Conservation (phyloP, 2,329 filamentous ascomycete species). For the Aspergillus ustus region DNA sequence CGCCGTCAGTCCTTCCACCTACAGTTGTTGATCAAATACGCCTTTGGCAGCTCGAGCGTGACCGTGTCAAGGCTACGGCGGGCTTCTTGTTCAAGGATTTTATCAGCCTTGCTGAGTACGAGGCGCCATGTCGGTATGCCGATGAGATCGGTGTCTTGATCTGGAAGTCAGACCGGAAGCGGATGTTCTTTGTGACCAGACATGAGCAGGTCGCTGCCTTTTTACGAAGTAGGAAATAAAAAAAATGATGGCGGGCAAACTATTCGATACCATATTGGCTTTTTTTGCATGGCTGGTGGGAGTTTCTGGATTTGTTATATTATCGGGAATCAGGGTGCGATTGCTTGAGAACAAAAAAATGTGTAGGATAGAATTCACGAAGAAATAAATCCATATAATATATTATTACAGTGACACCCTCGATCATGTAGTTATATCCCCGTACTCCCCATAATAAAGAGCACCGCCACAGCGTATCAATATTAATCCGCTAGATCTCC, state of each 20-base stretch:
- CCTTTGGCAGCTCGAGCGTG: conserved; percentile 96
- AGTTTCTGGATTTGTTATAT: conserved; percentile 3
- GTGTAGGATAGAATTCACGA: neutral
- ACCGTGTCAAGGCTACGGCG: conserved; percentile 81
- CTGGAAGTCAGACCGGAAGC: conserved; percentile 79
- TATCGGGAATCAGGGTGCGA: neutral
- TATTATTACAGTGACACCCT: neutral
- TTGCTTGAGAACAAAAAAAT: neutral
- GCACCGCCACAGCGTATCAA: conserved; percentile 40
- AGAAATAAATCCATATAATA: neutral
- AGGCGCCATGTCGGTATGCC: conserved; percentile 64
- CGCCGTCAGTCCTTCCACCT: conserved; percentile 76
- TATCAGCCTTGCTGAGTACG: conserved; percentile 68
- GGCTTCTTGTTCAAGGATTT: conserved; percentile 94
- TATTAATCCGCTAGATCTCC: conserved; percentile 31
- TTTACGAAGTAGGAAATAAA: conserved; percentile 64
- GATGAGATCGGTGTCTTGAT: conserved; percentile 87
- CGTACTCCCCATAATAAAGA: neutral
- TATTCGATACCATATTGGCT: conserved; percentile 11
- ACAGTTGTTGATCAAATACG: conserved; percentile 97
- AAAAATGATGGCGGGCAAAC: conserved; percentile 1
- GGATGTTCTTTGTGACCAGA: conserved; percentile 89
- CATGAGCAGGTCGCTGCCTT: conserved; percentile 87
- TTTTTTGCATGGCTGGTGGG: conserved; percentile 14
- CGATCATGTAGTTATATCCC: too few relatives aligned